These are phyloP conservation scores for Vaccinium darrowii DNA, from an alignment of 148 eudicot species.

Conservation along the genomic window DNA sequence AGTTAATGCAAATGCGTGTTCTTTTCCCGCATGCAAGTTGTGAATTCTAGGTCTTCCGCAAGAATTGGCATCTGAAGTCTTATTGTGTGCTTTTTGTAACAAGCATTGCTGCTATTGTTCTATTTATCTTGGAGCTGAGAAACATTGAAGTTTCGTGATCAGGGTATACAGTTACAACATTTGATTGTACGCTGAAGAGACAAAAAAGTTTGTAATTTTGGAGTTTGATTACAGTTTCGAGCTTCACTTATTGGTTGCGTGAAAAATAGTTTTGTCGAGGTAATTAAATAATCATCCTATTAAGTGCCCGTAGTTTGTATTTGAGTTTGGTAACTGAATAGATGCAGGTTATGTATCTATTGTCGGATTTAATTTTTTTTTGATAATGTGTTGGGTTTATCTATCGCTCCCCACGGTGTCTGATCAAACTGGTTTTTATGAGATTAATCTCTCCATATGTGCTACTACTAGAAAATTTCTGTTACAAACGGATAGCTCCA, in stretches of 20 bases:
- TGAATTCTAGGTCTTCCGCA: background rate
- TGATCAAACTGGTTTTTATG: too few relatives aligned
- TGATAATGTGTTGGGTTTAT: too few relatives aligned
- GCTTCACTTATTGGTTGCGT: background rate
- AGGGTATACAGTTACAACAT: background rate
- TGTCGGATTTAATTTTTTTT: too few relatives aligned
- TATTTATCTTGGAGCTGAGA: background rate
- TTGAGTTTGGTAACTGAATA: too few relatives aligned
- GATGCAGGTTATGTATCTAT: too few relatives aligned
- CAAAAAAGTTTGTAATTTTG: background rate
- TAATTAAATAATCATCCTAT: too few relatives aligned
- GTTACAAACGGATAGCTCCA: too few relatives aligned
- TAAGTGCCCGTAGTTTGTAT: too few relatives aligned
- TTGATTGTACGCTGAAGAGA: background rate
- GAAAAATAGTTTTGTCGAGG: background rate
- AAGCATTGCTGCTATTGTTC: background rate
- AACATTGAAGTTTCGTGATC: background rate
- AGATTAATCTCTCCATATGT: too few relatives aligned
- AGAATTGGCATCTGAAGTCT: background rate
- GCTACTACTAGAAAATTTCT: too few relatives aligned
- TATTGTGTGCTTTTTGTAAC: background rate
- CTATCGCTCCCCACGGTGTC: too few relatives aligned
- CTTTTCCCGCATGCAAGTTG: background rate
- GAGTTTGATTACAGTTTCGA: background rate
- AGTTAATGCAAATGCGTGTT: conserved; percentile 20